Evolutionary conservation across 2,329 filamentous ascomycete genomes (phyloP).

Genomic region (Aureobasidium musti): DNA sequence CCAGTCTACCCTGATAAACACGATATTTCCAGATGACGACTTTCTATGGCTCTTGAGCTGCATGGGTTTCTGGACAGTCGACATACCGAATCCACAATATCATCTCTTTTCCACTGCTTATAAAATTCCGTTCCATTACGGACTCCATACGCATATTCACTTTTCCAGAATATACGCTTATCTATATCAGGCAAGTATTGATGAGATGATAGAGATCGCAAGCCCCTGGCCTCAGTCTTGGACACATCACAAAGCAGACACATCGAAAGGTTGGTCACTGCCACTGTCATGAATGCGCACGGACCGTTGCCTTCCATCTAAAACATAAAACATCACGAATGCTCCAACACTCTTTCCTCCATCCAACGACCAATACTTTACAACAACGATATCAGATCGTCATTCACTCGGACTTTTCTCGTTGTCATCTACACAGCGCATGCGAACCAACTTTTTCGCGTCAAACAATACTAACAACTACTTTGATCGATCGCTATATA

Average conservation of each 20-base stretch:
- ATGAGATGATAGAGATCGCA: too few species aligned
- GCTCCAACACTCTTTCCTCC: constrained; percentile 4
- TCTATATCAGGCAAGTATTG: too few species aligned
- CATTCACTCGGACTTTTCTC: background rate
- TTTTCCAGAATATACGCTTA: too few species aligned
- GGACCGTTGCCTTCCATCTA: background rate
- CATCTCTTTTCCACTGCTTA: too few species aligned
- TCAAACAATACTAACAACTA: background rate
- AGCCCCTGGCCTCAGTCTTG: too few species aligned
- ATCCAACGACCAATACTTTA: background rate
- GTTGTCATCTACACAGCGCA: background rate
- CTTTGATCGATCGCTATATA: background rate
- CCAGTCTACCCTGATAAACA: background rate
- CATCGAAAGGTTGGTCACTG: background rate
- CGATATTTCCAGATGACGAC: background rate
- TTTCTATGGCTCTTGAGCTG: background rate
- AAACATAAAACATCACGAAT: background rate
- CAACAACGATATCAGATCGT: background rate
- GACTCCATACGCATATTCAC: too few species aligned
- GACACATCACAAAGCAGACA: background rate
- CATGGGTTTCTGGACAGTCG: background rate
- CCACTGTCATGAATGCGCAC: background rate
- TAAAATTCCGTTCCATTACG: too few species aligned
- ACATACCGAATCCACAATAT: background rate
- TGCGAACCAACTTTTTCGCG: background rate